These are phyloP conservation scores for Penicillium fimorum DNA, from an alignment of 495 filamentous ascomycete genomes.

Conservation along the genomic window DNA sequence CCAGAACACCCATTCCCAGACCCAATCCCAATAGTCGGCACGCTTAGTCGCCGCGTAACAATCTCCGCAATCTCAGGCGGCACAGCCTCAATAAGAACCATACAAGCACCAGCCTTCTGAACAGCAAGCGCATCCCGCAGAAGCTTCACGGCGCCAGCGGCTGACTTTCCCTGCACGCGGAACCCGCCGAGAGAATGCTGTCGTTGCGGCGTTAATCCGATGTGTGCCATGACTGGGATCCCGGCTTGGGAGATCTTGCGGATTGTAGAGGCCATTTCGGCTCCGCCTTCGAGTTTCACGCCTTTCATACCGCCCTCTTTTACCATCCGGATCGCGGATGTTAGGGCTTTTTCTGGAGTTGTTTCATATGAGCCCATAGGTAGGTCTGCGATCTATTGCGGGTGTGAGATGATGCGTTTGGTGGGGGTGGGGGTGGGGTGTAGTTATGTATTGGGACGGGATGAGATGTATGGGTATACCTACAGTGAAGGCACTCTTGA, in stretches of 20 bases:
- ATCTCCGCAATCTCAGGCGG: conserved; percentile 81
- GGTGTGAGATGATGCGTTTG: background rate
- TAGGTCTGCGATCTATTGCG: conserved; percentile 75
- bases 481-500: conserved; percentile 80
- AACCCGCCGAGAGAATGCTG: conserved; percentile 92
- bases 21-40: conserved; percentile 97
- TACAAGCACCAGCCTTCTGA: conserved; percentile 86
- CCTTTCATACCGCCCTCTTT: conserved; percentile 88
- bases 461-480: conserved; percentile 25
- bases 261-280: conserved; percentile 85
- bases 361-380: conserved; percentile 98
- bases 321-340: conserved; percentile 80
- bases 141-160: conserved; percentile 65
- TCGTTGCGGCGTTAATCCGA: conserved; percentile 92
- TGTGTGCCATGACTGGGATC: conserved; percentile 89
- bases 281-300: conserved; percentile 91
- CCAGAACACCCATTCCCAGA: conserved; percentile 92
- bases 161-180: conserved; percentile 88
- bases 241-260: conserved; percentile 79
- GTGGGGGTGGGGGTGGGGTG: background rate
- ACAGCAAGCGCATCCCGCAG: conserved; percentile 86
- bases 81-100: conserved; percentile 85
- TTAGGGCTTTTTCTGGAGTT: conserved; percentile 77
- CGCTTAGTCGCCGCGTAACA: conserved; percentile 75
- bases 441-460: background rate